phyloP scores from a whole-genome alignment of 116 monocot genomes.

The Iris pallida region DNA sequence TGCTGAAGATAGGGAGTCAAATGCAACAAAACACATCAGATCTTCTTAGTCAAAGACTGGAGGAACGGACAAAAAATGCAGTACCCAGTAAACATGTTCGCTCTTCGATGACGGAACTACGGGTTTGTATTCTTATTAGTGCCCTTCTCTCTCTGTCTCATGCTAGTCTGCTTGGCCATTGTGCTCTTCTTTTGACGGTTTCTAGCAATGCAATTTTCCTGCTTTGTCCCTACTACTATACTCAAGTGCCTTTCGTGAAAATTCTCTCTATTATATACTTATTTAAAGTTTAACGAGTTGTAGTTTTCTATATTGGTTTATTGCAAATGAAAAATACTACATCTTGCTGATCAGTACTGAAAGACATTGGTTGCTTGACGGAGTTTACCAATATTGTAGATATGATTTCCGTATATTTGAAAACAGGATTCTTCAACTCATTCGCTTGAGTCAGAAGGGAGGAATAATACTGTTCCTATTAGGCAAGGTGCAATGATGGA shows the following conservation, averaged over 20 bases:
- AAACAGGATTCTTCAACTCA: constrained; percentile 8
- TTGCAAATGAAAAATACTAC: no score
- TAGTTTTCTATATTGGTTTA: no score
- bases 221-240: no score
- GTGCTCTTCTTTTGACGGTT: no score
- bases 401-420: neutral
- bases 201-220: no score
- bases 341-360: neutral
- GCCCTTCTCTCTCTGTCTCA: constrained; percentile 1
- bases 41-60: constrained; percentile 35
- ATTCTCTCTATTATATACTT: no score
- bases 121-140: constrained; percentile 51
- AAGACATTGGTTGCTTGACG: neutral
- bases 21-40: constrained; percentile 48
- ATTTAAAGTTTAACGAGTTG: no score
- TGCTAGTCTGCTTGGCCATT: neutral
- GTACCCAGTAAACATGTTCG: constrained; percentile 66
- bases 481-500: constrained; percentile 45
- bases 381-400: neutral
- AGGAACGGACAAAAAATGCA: constrained; percentile 55
- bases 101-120: constrained; percentile 69
- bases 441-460: constrained; percentile 63
- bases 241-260: no score
- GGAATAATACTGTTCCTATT: constrained; percentile 24
- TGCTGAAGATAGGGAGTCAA: constrained; percentile 60